Evolutionary conservation across 495 filamentous ascomycete genomes (phyloP).

Genomic region (Elaphomyces granulatus): DNA sequence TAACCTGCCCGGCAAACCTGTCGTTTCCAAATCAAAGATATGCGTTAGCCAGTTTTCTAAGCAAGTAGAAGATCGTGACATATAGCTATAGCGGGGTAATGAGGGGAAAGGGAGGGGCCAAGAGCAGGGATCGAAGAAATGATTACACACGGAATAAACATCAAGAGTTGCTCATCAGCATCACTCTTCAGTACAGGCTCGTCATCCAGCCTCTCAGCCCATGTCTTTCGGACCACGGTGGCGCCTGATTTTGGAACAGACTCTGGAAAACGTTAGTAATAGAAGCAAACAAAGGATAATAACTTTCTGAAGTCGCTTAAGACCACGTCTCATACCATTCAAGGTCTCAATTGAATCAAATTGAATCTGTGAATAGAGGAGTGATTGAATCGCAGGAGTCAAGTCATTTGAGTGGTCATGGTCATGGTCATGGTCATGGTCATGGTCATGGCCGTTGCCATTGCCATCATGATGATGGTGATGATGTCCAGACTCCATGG

Average conservation of each 20-base stretch:
- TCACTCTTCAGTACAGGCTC: slow-evolving; percentile 69
- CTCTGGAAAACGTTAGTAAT: slow-evolving; percentile 24
- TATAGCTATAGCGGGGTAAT: slow-evolving; percentile 1
- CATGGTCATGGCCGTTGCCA: slow-evolving; percentile 43
- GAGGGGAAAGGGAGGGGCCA: background rate
- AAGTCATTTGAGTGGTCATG: slow-evolving; percentile 87
- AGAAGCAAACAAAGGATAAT: background rate
- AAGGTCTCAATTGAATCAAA: slow-evolving; percentile 75
- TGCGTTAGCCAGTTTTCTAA: too few species aligned
- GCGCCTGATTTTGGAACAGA: slow-evolving; percentile 47
- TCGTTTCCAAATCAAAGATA: background rate
- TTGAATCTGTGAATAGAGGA: slow-evolving; percentile 80
- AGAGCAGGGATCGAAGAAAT: slow-evolving; percentile 2
- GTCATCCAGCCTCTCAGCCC: slow-evolving; percentile 58
- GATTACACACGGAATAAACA: slow-evolving; percentile 69
- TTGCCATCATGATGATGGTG: slow-evolving; percentile 31
- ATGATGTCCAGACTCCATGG: slow-evolving; percentile 28
- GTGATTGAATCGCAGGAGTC: slow-evolving; percentile 72
- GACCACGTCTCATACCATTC: slow-evolving; percentile 57
- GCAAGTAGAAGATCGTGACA: background rate
- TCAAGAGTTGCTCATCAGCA: slow-evolving; percentile 83
- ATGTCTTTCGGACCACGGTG: slow-evolving; percentile 76
- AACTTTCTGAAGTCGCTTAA: too few species aligned
- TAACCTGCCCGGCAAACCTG: slow-evolving; percentile 88
- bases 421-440: slow-evolving; percentile 27